Base-by-base conservation (phyloP, 2,329 filamentous ascomycete species). In the Fusarium nygamai region DNA sequence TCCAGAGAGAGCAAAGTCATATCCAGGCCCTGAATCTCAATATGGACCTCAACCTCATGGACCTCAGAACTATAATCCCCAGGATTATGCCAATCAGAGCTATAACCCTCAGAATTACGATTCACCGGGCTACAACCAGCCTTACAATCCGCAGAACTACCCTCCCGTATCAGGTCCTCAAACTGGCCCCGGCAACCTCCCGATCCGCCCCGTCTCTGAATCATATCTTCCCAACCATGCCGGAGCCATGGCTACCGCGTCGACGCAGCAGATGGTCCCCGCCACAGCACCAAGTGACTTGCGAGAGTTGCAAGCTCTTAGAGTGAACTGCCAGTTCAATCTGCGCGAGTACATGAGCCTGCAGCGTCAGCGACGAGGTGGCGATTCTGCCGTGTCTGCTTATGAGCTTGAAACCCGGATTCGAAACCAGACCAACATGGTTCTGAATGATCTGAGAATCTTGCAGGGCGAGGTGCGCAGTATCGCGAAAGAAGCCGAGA, bases 381-480 rank as follows among this genome's bases (percentile, higher is more conserved):
- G 69, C 51, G 80, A 77, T 46, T 80, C 74, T 39, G 76, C 69
- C 76, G 79, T 78, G 64, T 81, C 75, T 72, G 80, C 73, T 41
- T 70, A 82, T 24, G 81, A 83, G n/a, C 78, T 86, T 39, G 85
- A 88, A 51, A 80, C 83, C 7, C 84, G 84, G 34, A 78, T 89
- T 51, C 81, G 84, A 12, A 72, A 75, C 11, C 86, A 88, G 76
- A 83, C 83, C 11, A 82, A 78, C 34, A 71, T 84, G 13, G 82
- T 86, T n/a, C 71, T 87, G 16, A 80, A 79, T 24, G 86, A 89
- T 59, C 74, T 90, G 69, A 82, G 81, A 46, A 78, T 76, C 2
- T 76, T 90, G 71, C 81, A 86, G 27, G 80, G 81, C 29, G 83
- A 87, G 69, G 83, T 90, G 7, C 80, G 83, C 9, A 80, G 80